Evolutionary conservation across 108 stramenopile species (phyloP), one percentile per base, ranked within the genome.

Genomic region (Aurantiochytrium sp.): DNA sequence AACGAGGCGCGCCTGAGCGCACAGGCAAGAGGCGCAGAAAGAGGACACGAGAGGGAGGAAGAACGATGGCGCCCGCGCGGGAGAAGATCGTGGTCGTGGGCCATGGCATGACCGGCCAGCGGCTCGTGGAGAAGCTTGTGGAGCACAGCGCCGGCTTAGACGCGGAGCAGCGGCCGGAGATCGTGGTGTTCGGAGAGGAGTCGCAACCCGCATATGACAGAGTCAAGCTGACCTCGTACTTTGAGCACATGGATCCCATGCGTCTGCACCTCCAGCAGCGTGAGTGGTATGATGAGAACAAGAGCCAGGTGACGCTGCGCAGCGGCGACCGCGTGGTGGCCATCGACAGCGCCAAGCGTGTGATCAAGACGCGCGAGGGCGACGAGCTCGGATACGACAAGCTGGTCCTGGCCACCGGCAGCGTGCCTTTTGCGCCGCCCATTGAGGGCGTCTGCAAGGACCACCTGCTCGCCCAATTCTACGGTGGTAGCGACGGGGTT

Each of bases 31-130:
- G 35, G 35, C 35, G 35, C 35, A 57, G 16, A 16, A 57, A 57
- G 55, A 57, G 16, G 55, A 57, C 1, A 8, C 55, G 16, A 3
- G 55, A 57, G 4, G 16, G 55, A 57, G 55, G 16, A 8, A 57
- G 55, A 57, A 3, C 1, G 3, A 69, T 42, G 64, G 42, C 4
- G 4, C 64, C 64, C 64, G 14, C 76, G 4, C 76, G 76, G 43
- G 51, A 83, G 51, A 83, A 47, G 5, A 47, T 83, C n/a, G 96
- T 97, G 4, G 96, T 97, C 55, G 94, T 97, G 57, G 96, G 96
- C 28, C 96, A 97, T 69, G 96, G 97, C 60, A 97, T 97, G 97
- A 96, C 97, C 4, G 97, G 97, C 12, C 97, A 97, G 92, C 94
- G 96, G 23, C 96, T 97, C 93, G 96, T 97, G 95, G 97, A 97